phyloP scores from a whole-genome alignment of 2,329 filamentous ascomycete genomes.

The Capronia americana region DNA sequence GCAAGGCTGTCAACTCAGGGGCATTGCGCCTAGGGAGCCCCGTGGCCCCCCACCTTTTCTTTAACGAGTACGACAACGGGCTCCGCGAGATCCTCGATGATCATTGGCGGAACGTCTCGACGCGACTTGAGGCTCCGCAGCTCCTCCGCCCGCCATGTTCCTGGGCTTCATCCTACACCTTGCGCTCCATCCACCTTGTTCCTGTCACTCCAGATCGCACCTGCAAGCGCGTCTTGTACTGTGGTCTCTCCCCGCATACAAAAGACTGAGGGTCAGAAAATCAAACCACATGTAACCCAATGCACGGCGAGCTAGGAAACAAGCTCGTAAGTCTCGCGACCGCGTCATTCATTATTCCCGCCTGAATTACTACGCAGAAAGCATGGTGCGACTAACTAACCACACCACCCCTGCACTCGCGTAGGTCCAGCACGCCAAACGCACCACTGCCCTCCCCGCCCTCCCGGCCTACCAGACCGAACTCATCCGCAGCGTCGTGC shows the following conservation, averaged over 20 bases:
- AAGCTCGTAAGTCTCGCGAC: slow-evolving; percentile 69
- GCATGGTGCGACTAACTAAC: not conserved
- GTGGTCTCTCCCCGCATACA: no score
- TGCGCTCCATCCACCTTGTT: not conserved
- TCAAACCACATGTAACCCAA: slow-evolving; percentile 47
- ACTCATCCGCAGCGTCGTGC: slow-evolving; percentile 81
- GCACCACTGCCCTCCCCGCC: slow-evolving; percentile 83
- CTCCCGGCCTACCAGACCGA: slow-evolving; percentile 93
- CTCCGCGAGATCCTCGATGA: not conserved
- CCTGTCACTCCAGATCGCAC: not conserved
- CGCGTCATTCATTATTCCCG: not conserved
- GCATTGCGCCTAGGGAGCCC: not conserved
- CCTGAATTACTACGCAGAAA: not conserved
- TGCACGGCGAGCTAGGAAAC: slow-evolving; percentile 88
- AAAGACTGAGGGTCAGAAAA: not conserved
- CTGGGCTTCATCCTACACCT: not conserved
- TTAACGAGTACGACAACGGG: no score
- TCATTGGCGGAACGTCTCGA: slow-evolving; percentile 3
- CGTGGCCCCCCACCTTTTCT: no score
- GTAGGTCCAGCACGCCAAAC: slow-evolving; percentile 93
- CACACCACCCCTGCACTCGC: not conserved
- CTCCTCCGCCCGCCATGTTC: not conserved
- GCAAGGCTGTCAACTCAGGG: not conserved
- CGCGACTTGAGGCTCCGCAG: not conserved
- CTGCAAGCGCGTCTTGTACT: not conserved